Conservation (phyloP, 768 basidiomycete genomes). For the Panellus pusillus region DNA sequence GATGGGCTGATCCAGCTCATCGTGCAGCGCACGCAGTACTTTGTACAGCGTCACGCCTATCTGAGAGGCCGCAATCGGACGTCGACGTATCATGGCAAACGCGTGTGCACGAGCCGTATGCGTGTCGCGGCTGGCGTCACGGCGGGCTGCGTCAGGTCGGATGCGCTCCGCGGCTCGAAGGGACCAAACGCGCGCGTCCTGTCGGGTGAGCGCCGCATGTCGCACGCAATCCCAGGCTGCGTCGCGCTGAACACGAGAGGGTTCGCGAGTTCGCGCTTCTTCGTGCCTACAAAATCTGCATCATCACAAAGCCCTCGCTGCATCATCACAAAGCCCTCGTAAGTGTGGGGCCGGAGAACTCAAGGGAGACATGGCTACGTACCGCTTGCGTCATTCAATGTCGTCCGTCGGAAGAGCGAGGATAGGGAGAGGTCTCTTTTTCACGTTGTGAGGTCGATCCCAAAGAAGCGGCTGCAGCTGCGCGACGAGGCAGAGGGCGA, state of each 20-base stretch:
- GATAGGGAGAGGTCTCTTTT: conserved; percentile 10
- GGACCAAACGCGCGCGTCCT: conserved; percentile 1
- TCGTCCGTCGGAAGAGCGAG: conserved; percentile 15
- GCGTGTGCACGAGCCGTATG: conserved; percentile 47
- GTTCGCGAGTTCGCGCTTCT: conserved; percentile 1
- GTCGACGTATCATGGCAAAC: conserved; percentile 53
- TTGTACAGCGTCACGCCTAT: conserved; percentile 45
- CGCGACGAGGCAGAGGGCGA: no score
- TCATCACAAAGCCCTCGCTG: no score
- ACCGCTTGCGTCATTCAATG: conserved; percentile 7
- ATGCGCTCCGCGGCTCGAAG: conserved; percentile 1
- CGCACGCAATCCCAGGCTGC: conserved; percentile 7
- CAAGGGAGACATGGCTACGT: neutral
- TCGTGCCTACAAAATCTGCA: conserved; percentile 4
- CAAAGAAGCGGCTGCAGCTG: no score
- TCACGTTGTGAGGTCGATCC: no score
- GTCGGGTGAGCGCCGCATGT: conserved; percentile 7
- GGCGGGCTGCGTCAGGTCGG: conserved; percentile 41
- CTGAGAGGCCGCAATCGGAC: conserved; percentile 31
- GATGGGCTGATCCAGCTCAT: conserved; percentile 36
- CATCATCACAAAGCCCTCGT: no score
- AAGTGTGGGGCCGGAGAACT: neutral
- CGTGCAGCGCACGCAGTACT: conserved; percentile 39
- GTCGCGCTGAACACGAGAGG: neutral
- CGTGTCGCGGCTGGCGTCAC: conserved; percentile 40